Conservation (phyloP, 179 eudicot genomes). For the Beta macrorhiza region DNA sequence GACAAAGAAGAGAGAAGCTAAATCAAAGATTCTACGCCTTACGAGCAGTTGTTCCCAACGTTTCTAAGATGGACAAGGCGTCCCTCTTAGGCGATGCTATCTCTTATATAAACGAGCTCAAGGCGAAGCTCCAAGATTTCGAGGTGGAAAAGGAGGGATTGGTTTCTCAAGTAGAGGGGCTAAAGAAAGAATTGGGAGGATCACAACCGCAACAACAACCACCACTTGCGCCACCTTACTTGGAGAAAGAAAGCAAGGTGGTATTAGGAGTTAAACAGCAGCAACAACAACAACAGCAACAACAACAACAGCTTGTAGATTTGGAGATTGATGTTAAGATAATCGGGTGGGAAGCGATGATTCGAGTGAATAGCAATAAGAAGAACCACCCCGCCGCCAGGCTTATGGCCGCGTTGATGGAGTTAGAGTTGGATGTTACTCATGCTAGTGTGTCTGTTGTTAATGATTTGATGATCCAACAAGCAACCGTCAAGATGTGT, state of each 20-base stretch:
- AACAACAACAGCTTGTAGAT: conserved; percentile 26
- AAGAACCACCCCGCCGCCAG: conserved; percentile 78
- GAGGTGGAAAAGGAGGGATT: conserved; percentile 55
- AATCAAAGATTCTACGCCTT: conserved; percentile 80
- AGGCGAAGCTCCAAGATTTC: conserved; percentile 38
- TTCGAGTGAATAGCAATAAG: conserved; percentile 55
- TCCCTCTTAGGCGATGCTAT: conserved; percentile 82
- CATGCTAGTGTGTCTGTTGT: conserved; percentile 79
- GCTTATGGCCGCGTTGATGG: conserved; percentile 71
- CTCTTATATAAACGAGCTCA: conserved; percentile 71
- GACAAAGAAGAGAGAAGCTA: conserved; percentile 81
- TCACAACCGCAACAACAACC: neutral
- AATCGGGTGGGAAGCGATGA: conserved; percentile 83
- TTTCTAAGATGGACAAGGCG: conserved; percentile 91
- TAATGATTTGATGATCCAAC: conserved; percentile 82
- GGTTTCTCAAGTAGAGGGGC: conserved; percentile 37
- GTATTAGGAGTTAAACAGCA: conserved; percentile 13
- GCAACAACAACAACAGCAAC: neutral
- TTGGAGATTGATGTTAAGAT: conserved; percentile 74
- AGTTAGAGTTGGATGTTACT: conserved; percentile 61
- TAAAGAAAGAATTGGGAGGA: conserved; percentile 52
- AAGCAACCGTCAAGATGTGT: conserved; percentile 72
- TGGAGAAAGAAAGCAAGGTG: conserved; percentile 27
- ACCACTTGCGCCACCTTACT: neutral
- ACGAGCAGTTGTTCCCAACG: conserved; percentile 84